phyloP scores from a whole-genome alignment of 192 early-diverging fungal species.

The Cladochytrium replicatum region DNA sequence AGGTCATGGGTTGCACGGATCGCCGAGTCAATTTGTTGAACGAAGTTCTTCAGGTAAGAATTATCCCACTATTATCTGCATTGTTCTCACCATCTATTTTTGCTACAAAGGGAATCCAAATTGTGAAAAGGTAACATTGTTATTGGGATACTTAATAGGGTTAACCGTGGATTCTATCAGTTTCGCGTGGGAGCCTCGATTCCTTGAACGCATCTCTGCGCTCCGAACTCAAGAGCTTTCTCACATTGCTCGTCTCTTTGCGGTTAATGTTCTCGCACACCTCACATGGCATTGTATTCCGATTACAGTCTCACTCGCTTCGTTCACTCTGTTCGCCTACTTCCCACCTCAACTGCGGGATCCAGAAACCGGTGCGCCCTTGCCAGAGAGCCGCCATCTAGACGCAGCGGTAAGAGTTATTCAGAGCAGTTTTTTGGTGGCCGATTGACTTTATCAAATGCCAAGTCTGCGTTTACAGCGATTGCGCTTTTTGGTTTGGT shows the following conservation, averaged over 20 bases:
- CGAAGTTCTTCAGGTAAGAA: slow-evolving; percentile 47
- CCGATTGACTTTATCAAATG: slow-evolving; percentile 43
- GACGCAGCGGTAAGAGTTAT: not conserved
- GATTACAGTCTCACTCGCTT: slow-evolving; percentile 49
- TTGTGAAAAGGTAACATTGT: not conserved
- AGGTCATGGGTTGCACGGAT: slow-evolving; percentile 44
- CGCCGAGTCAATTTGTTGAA: slow-evolving; percentile 62
- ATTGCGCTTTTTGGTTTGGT: slow-evolving; percentile 40
- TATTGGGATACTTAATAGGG: not conserved
- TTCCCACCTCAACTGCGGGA: slow-evolving; percentile 48
- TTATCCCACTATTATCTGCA: not conserved
- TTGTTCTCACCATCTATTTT: slow-evolving; percentile 55
- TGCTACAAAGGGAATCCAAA: not conserved
- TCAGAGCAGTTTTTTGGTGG: not conserved
- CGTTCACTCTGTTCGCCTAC: slow-evolving; percentile 46
- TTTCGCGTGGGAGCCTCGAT: slow-evolving; percentile 33
- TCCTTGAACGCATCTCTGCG: slow-evolving; percentile 18
- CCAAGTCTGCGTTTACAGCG: slow-evolving; percentile 50
- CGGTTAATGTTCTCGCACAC: slow-evolving; percentile 15
- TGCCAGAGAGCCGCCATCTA: slow-evolving; percentile 6
- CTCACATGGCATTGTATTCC: slow-evolving; percentile 23
- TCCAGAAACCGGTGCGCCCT: slow-evolving; percentile 46
- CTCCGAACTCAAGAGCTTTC: slow-evolving; percentile 16
- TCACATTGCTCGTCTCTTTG: slow-evolving; percentile 22
- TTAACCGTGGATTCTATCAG: not conserved